These are phyloP conservation scores for Phyllosticta citrichinensis DNA, from an alignment of 2,329 filamentous ascomycete genomes.

Conservation along the genomic window DNA sequence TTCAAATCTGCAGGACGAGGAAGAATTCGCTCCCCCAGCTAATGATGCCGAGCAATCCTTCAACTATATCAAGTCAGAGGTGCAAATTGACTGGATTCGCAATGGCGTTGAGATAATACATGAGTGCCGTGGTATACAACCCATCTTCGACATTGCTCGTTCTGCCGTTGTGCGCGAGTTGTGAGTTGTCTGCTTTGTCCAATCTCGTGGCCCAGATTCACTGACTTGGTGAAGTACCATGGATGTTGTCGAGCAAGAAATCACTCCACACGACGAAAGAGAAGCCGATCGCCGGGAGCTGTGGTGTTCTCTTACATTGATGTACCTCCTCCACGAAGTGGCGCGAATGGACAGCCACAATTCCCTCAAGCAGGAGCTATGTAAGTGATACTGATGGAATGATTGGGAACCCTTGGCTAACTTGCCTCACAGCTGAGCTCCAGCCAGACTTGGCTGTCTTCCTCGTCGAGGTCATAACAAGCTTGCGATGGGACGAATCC, in stretches of 20 bases:
- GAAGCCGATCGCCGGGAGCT: conserved; percentile 34
- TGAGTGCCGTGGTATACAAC: conserved; percentile 30
- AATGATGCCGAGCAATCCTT: conserved; percentile 11
- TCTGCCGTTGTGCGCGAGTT: conserved; percentile 21
- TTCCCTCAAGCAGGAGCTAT: conserved; percentile 28
- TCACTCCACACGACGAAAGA: conserved; percentile 21
- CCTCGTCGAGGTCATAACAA: conserved; percentile 51
- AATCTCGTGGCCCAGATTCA: neutral
- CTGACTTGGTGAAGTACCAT: conserved; percentile 3
- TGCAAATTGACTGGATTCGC: conserved; percentile 37
- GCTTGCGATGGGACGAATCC: conserved; percentile 47
- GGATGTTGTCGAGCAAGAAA: conserved; percentile 9
- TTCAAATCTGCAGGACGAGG: conserved; percentile 7
- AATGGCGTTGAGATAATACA: conserved; percentile 33
- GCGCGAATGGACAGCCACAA: conserved; percentile 36
- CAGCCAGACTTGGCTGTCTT: conserved; percentile 61
- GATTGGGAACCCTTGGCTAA: neutral
- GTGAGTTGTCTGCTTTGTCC: conserved; percentile 9
- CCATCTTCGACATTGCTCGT: conserved; percentile 31
- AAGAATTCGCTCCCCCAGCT: conserved; percentile 1
- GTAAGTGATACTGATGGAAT: conserved; percentile 14
- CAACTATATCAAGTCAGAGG: conserved; percentile 23
- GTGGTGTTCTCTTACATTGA: conserved; percentile 40
- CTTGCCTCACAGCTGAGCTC: conserved; percentile 28
- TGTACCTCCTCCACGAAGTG: conserved; percentile 41